Base-by-base conservation (phyloP, 345 rosid genomes). In the Orychophragmus violaceus region DNA sequence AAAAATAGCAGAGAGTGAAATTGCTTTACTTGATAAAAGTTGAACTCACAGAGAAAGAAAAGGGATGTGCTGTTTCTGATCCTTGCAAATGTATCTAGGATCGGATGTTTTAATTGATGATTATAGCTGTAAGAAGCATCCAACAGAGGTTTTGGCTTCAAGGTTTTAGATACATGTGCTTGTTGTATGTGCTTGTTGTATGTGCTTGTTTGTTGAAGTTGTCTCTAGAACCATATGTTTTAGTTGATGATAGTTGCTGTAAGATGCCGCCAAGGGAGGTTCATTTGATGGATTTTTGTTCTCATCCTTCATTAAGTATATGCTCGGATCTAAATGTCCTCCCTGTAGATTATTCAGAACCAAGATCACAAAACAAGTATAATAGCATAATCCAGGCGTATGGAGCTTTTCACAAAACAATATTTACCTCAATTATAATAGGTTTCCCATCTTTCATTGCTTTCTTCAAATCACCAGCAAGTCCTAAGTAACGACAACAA, bases 41-140 rank as follows among this genome's bases (percentile, higher is more conserved):
- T 86, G 52, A 78, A 85, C 71, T 91, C 96, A 6, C 96, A 91
- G 51, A 85, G 84, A 66, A 88, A 88, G 81, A 82, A 76, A 1
- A 62, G 5, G 6, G 88, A 81, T 39, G 77, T 24, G 70, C 59
- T 83, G 35, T 78, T 83, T 76, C 77, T 80, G 71, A 68, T 78
- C 30, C 73, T 72, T 64, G 82, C 56, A 64, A 84, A 83, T 45
- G 74, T 52, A 57, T 84, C 85, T 36, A 90, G 69, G 73, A 88
- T 87, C 16, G 66, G 50, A 58, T 90, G 92, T 62, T 79, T 74
- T 54, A 42, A 41, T 30, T 14, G 77, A 61, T 19, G 37, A 16
- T 22, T 39, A 2, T 29, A 1, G 45, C 9, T 57, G 59, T 57
- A 18, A 18, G 59, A 64, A 32, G n/a, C 23, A 37, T 25, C 32